Conservation (phyloP, 2,329 filamentous ascomycete species). For the Aspergillus neoniger region DNA sequence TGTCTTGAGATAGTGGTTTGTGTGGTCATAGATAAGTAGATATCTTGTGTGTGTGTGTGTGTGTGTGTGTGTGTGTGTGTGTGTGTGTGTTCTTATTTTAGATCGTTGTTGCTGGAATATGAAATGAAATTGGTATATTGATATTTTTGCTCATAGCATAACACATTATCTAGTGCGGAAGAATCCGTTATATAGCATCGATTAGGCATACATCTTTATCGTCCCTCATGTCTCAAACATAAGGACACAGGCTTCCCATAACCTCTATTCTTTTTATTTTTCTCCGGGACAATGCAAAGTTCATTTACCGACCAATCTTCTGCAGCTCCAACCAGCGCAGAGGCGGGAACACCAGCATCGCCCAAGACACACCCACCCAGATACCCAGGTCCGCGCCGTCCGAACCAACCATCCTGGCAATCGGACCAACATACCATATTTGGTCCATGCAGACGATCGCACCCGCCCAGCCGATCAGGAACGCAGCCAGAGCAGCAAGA, state of each 20-base stretch:
- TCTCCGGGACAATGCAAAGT: neutral
- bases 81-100: too few relatives aligned
- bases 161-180: neutral
- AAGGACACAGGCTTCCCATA: neutral
- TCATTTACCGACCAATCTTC: conserved; percentile 17
- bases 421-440: conserved; percentile 33
- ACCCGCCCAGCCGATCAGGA: conserved; percentile 33
- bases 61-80: too few relatives aligned
- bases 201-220: neutral
- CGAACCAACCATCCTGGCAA: conserved; percentile 33
- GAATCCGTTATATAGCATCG: neutral
- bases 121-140: neutral
- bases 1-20: too few relatives aligned
- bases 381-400: conserved; percentile 25
- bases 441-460: conserved; percentile 36
- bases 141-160: neutral
- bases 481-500: conserved; percentile 34
- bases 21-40: too few relatives aligned
- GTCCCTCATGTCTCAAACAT: neutral
- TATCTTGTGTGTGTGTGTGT: too few relatives aligned
- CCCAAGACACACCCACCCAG: conserved; percentile 28
- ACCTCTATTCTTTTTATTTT: neutral
- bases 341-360: conserved; percentile 27
- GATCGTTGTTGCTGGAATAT: neutral
- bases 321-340: conserved; percentile 30